Percentiles rank a stretch among this genome's conserved stretches.
Conservation (phyloP, 192 early-diverging fungal genomes). For the Coemansia sp. region DNA sequence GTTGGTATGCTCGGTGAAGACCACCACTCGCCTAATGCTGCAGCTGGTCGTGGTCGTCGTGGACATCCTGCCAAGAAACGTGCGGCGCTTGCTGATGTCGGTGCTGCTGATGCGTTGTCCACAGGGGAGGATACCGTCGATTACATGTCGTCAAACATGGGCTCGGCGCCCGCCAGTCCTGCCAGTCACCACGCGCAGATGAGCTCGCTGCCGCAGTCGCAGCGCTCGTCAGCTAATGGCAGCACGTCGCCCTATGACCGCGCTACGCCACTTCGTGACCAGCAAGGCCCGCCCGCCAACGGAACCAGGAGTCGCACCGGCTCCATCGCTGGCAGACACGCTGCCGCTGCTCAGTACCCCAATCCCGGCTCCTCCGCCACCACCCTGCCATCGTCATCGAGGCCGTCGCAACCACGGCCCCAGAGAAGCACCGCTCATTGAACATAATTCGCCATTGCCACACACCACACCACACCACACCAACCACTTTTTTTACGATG, state of each 20-base stretch:
- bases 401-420: slow-evolving; percentile 42
- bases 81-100: not conserved
- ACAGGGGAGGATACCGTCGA: slow-evolving; percentile 53
- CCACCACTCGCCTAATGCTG: not conserved
- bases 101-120: slow-evolving; percentile 10
- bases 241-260: not conserved
- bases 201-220: not conserved
- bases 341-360: not conserved
- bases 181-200: not conserved
- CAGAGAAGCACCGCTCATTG: slow-evolving; percentile 33
- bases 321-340: slow-evolving; percentile 2
- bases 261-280: not conserved
- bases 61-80: not conserved
- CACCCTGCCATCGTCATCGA: slow-evolving; percentile 24
- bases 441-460: not conserved
- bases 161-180: slow-evolving; percentile 22
- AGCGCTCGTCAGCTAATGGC: not conserved
- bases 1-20: not conserved
- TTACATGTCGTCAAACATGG: slow-evolving; percentile 54
- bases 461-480: not conserved
- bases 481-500: not conserved
- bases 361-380: slow-evolving; percentile 3
- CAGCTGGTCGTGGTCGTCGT: slow-evolving; percentile 1
- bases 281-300: not conserved
- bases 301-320: slow-evolving; percentile 9